Base-by-base conservation (phyloP, 306 rosid species). In the Quercus variabilis region DNA sequence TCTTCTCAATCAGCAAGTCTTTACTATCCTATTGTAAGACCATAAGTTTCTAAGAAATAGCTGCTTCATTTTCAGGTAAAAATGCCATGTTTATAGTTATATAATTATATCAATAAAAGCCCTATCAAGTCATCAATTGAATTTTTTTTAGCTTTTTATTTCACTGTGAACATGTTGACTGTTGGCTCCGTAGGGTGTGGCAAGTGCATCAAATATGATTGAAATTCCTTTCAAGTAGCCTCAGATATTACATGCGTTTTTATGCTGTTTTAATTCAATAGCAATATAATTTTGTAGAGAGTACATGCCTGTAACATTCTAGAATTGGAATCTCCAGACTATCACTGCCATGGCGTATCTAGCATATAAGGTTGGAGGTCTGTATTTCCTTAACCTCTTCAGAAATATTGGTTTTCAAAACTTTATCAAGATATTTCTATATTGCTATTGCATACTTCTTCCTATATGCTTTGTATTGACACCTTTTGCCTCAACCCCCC, bases 181-280 rank as follows among this genome's bases (percentile, higher is more conserved):
- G 95, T 55, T 97, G 92, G 81, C 94, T 94, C 55, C 89, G 99
- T 87, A 93, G 95, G 83, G 99, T 97, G 58, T 94, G 99, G 99
- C 99, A 94, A 90, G 83, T 89, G 63, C 97, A 94, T 88, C 99
- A 94, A 85, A 97, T 94, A 90, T 79, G 90, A 14, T 30, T 75
- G 69, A 5, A 23, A 11, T 49, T n/a, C 35, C 73, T 72, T 28
- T 3, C 30, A 28, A 28, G 30, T 28, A 28, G 30, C 30, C 30
- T 28, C 30, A 28, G 30, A 28, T 28, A 28, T 28, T 28, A 3
- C 30, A 28, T 28, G 30, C 30, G 55, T 71, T 71, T 75, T 59
- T 17, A 73, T 46, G 33, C 64, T 65, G 56, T 85, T 49, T 41
- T 82, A 71, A 68, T 74, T 74, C 69, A 60, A 59, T 85, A 71